Evolutionary conservation across 2,329 filamentous ascomycete species (phyloP), one percentile per base, ranked within the genome.

Genomic region (Cadophora malorum): DNA sequence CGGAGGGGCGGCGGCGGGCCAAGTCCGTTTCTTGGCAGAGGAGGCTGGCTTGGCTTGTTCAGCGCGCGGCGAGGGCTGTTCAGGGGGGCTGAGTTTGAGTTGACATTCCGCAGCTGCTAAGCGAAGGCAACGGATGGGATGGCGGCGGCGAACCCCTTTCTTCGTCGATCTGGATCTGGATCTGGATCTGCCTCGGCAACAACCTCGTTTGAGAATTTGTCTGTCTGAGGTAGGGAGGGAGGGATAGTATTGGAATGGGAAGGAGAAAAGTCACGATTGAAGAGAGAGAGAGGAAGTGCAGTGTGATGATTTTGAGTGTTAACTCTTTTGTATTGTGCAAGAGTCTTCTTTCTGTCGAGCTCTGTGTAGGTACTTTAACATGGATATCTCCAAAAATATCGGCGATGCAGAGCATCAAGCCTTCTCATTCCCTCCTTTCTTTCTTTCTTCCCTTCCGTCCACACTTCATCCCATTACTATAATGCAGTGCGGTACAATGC

Each of bases 351-450:
- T 59, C 56, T 41, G 28, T 28, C 12, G n/a, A 49, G 12, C n/a
- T 49, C 45, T 45, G 10, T 45, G 10, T 45, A 45, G 41, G 41
- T 45, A 45, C 41, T 45, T 19, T 19, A 10, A 45, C 41, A 45
- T 45, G 41, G 28, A 45, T 45, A 45, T 55, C 28, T 33, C 25
- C 52, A 19, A 35, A 58, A 38, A 23, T 28, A 28, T 23, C 14
- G 61, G 61, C 61, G 61, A 63, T 63, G 61, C 61, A 63, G 61
- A 28, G 49, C 47, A 63, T 63, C 61, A 35, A 63, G 47, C 61
- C 61, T 52, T 31, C 23, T 28, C 28, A 28, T 28, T 28, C 47
- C 31, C 21, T 33, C 45, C 8, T 45, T 21, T 9, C 10, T 35
- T 28, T 19, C 53, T 38, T 9, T 9, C 31, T 5, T 16, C 14